Base-by-base conservation (phyloP, 2,329 filamentous ascomycete species). In the Fusarium temperatum region DNA sequence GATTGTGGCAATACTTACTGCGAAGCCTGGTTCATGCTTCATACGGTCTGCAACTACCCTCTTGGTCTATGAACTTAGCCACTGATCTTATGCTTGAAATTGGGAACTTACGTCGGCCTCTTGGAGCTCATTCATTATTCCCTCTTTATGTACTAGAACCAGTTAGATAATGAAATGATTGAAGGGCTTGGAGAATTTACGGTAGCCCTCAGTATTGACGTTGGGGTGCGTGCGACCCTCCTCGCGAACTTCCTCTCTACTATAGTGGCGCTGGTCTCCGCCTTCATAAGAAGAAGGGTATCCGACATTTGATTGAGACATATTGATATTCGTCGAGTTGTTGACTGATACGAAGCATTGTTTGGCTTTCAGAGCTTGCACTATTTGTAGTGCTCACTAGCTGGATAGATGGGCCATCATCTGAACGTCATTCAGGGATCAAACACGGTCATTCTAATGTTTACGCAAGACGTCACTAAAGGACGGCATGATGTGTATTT, bases 221-320 rank as follows among this genome's bases (percentile, higher is more conserved):
- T 44, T 26, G 35, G 54, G 54, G 24, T 74, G 70, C 13, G 14
- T 10, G 14, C 63, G 63, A 18, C 63, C 51, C 38, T 60, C 57
- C 26, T 74, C 51, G 8, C 45, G 39, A 17, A 74, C 30, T 4
- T 50, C 55, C 20, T 66, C 32, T 8, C n/a, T 39, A 14, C 71
- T 72, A 44, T 71, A 74, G 11, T 63, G 59, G 6, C 47, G 67
- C 38, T 74, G 72, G 17, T 74, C 72, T 22, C 72, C 71, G 9
- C 6, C 57, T 26, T 74, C 72, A 44, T 74, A 74, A 2, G n/a
- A 42, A 15, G 63, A 59, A 24, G 67, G 45, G 10, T 68, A 61
- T 28, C 71, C 71, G 22, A 72, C 63, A 4, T 65, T 74, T 18
- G 72, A 74, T 8, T 63, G 61, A 30, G 67, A 28, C 71, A 74